Evolutionary conservation across 441 rosid genomes (phyloP), one percentile per base, ranked within the genome.

Genomic region (Pelargonium myrrhifolium): DNA sequence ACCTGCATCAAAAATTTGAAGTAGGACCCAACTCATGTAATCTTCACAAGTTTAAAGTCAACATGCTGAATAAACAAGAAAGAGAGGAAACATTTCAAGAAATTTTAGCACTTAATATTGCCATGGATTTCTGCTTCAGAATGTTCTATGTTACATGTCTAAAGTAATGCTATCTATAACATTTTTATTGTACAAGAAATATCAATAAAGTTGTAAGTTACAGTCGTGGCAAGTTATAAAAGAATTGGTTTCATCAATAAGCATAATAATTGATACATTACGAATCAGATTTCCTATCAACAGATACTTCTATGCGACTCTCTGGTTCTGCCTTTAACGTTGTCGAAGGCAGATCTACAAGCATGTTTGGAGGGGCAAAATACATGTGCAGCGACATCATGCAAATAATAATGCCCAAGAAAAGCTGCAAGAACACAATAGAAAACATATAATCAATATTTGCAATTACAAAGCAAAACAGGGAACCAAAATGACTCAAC

Each of bases 341-440:
- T 26, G 74, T 31, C 7, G 9, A 7, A 4, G 96, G 87, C 73
- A 81, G 67, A 72, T 87, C 90, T 49, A 89, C 66, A 35, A 85
- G 96, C 79, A 72, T 79, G 72, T 64, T 77, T 21, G 85, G 83
- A 40, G 90, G 88, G n/a, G 93, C 88, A 73, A 91, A 91, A 70
- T 91, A 91, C 92, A 89, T 86, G 74, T 89, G 92, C 12, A 89
- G 79, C 1, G 87, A 91, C 96, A 91, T 86, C 82, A 91, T 91
- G 76, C 97, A 87, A 63, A 88, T 87, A 63, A 85, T 72, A 9
- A 83, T 89, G 47, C 95, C 97, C 83, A 90, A 75, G 79, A 88
- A 90, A 70, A 89, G 91, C 91, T 88, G 88, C 82, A 77, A 56
- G 51, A 63, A 40, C 3, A 65, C 65, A 72, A 63, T 35, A 56